Conservation (phyloP, 2,329 filamentous ascomycete genomes). For the Diplodia mutila region DNA sequence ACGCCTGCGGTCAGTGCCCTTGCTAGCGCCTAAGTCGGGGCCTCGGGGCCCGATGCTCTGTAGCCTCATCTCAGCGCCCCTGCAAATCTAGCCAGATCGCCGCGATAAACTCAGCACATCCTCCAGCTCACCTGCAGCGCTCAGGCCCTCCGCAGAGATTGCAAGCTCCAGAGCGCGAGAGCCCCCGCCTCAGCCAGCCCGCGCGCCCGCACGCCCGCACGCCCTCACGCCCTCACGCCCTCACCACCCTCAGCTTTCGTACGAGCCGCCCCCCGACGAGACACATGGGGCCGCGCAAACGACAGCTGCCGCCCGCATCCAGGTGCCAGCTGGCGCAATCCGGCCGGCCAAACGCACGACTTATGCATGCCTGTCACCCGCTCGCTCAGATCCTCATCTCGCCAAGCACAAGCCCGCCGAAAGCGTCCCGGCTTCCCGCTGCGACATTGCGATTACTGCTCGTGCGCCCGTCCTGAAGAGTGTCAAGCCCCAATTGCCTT, state of each 20-base stretch:
- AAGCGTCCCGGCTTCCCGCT: background rate
- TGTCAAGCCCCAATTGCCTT: background rate
- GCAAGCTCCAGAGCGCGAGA: background rate
- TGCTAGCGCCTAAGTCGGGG: background rate
- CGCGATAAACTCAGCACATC: constrained; percentile 8
- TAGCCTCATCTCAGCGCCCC: background rate
- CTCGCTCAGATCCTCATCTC: constrained; percentile 12
- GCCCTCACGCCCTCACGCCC: too few species aligned
- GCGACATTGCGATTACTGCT: background rate
- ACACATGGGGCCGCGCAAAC: background rate
- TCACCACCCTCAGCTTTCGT: background rate
- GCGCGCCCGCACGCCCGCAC: too few species aligned
- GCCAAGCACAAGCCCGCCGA: background rate
- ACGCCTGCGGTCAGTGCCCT: background rate
- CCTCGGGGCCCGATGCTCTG: background rate
- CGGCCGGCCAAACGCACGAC: too few species aligned
- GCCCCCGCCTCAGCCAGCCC: too few species aligned
- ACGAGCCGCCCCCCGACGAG: background rate
- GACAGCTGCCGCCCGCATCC: background rate
- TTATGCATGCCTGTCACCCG: background rate
- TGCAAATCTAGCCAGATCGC: constrained; percentile 3
- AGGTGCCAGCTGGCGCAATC: background rate
- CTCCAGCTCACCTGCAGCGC: background rate
- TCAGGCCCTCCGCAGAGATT: constrained; percentile 3
- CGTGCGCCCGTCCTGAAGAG: constrained; percentile 8